Conservation (phyloP, 345 rosid genomes). For the Raphanus raphanistrum region DNA sequence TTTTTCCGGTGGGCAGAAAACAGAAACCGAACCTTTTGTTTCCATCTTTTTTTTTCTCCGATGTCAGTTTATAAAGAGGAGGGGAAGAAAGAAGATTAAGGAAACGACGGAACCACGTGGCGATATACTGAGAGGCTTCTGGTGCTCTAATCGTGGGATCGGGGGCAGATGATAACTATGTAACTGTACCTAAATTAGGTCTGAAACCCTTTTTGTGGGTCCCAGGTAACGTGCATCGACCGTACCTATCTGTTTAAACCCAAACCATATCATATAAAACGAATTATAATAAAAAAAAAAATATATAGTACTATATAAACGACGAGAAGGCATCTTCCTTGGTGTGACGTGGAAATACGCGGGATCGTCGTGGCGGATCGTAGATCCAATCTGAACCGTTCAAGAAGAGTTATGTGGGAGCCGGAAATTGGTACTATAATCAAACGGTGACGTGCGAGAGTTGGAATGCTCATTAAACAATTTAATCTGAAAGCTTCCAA, state of each 20-base stretch:
- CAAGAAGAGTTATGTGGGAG: neutral
- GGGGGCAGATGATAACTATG: slow-evolving; percentile 12
- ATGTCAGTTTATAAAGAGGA: neutral
- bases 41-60: neutral
- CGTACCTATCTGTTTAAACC: slow-evolving; percentile 47
- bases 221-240: slow-evolving; percentile 46
- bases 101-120: slow-evolving; percentile 17
- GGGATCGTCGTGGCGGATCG: slow-evolving; percentile 32
- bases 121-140: neutral
- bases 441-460: slow-evolving; percentile 11
- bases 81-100: neutral
- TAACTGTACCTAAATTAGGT: slow-evolving; percentile 37
- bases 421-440: neutral
- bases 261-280: neutral
- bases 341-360: slow-evolving; percentile 36
- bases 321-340: neutral
- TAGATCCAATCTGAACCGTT: slow-evolving; percentile 11
- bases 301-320: neutral
- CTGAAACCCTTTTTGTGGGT: slow-evolving; percentile 9
- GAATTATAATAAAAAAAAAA: too few species aligned
- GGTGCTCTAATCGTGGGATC: neutral
- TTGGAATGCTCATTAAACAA: neutral
- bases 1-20: slow-evolving; percentile 15
- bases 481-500: slow-evolving; percentile 1
- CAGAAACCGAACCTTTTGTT: slow-evolving; percentile 3